These are phyloP conservation scores for Gaultheria prostrata DNA, from an alignment of 148 eudicot genomes.

Conservation along the genomic window DNA sequence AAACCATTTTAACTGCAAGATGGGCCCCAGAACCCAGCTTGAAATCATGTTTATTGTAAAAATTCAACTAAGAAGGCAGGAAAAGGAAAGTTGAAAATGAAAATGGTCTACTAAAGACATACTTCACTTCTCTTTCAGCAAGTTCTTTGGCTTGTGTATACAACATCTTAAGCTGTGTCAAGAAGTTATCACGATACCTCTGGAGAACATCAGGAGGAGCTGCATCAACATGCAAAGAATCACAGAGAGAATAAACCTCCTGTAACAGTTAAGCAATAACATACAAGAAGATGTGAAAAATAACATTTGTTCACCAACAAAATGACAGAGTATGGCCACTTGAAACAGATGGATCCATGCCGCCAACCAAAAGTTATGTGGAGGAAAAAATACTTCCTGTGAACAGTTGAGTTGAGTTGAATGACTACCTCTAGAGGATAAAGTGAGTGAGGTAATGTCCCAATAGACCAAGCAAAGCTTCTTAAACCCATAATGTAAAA, in stretches of 20 bases:
- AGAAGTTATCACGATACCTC: constrained; percentile 78
- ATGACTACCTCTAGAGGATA: background rate
- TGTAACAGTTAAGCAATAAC: background rate
- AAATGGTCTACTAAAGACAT: constrained; percentile 20
- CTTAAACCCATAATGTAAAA: background rate
- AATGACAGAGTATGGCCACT: background rate
- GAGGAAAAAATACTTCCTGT: background rate
- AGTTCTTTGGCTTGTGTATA: constrained; percentile 79
- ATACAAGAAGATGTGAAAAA: background rate
- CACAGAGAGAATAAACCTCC: background rate
- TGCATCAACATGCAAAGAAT: constrained; percentile 33
- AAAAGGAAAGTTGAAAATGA: background rate
- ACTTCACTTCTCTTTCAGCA: constrained; percentile 79
- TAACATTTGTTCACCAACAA: background rate
- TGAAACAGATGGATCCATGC: background rate
- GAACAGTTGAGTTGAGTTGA: background rate
- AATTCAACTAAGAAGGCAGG: background rate
- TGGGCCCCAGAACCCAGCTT: background rate
- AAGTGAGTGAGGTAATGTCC: background rate
- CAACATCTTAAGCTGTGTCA: constrained; percentile 57
- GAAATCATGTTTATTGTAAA: background rate
- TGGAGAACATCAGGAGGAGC: constrained; percentile 91
- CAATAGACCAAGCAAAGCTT: background rate
- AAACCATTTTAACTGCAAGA: background rate
- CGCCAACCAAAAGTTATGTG: background rate